Evolutionary conservation across 73 alveolate species (phyloP).

Genomic region (Tetrahymena thermophila): DNA sequence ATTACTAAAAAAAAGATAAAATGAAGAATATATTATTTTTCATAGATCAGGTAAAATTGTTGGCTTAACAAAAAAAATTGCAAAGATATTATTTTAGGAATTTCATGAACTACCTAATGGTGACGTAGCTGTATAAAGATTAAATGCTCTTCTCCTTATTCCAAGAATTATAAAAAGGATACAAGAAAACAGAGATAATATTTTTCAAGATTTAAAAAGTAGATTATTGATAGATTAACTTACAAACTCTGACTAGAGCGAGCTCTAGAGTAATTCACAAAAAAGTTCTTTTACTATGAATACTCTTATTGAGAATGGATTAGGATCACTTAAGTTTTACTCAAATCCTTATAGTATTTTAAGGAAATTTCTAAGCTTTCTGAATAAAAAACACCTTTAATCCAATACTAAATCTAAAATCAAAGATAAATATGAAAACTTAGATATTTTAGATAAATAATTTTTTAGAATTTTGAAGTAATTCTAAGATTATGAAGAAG

Average conservation of each 20-base stretch:
- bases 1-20: background rate
- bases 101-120: background rate
- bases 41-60: background rate
- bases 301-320: background rate
- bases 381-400: background rate
- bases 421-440: background rate
- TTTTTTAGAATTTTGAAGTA: background rate
- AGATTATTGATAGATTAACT: background rate
- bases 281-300: background rate
- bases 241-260: background rate
- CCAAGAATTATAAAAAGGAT: background rate
- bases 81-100: background rate
- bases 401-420: background rate
- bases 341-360: background rate
- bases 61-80: background rate
- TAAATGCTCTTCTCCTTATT: background rate
- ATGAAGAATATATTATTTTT: background rate
- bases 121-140: background rate
- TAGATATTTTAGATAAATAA: background rate
- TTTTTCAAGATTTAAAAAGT: background rate
- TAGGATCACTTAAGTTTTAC: background rate
- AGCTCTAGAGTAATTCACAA: background rate
- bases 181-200: background rate
- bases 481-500: background rate
- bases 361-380: background rate